Conservation (phyloP, 768 basidiomycete species). For the Agaricus subrufescens region DNA sequence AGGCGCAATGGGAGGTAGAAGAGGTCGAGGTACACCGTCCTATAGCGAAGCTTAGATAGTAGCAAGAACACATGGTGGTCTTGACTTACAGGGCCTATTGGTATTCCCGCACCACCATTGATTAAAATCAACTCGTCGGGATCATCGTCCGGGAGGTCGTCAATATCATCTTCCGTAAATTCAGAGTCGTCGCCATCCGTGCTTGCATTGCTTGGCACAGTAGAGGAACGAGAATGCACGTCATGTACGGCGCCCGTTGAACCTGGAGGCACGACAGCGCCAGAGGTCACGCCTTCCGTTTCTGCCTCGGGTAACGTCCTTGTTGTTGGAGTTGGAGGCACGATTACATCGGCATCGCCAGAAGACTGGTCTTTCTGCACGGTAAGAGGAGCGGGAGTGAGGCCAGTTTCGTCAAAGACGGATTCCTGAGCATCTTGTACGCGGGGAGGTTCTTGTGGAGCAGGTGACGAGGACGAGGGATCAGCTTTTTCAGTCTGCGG, state of each 20-base stretch:
- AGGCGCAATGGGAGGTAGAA: slow-evolving; percentile 80
- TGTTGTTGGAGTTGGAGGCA: slow-evolving; percentile 32
- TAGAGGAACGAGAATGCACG: slow-evolving; percentile 7
- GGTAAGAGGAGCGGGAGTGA: slow-evolving; percentile 11
- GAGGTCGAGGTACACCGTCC: slow-evolving; percentile 84
- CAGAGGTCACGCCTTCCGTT: slow-evolving; percentile 86
- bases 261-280: slow-evolving; percentile 88
- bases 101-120: slow-evolving; percentile 93
- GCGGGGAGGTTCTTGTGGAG: not conserved
- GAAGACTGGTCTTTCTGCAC: slow-evolving; percentile 12
- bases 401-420: slow-evolving; percentile 1
- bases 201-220: slow-evolving; percentile 27
- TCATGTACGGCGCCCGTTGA: slow-evolving; percentile 45
- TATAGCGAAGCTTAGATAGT: slow-evolving; percentile 22
- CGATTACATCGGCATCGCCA: slow-evolving; percentile 26
- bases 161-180: slow-evolving; percentile 64
- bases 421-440: not conserved
- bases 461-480: not conserved
- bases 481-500: slow-evolving; percentile 5
- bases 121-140: slow-evolving; percentile 79
- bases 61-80: not conserved
- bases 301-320: slow-evolving; percentile 53
- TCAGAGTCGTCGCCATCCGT: slow-evolving; percentile 60
- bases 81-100: slow-evolving; percentile 78
- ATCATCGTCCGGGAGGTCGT: slow-evolving; percentile 69